These are phyloP conservation scores for Ceratocystis alfenasii DNA, from an alignment of 2,329 filamentous ascomycete species.

Conservation along the genomic window DNA sequence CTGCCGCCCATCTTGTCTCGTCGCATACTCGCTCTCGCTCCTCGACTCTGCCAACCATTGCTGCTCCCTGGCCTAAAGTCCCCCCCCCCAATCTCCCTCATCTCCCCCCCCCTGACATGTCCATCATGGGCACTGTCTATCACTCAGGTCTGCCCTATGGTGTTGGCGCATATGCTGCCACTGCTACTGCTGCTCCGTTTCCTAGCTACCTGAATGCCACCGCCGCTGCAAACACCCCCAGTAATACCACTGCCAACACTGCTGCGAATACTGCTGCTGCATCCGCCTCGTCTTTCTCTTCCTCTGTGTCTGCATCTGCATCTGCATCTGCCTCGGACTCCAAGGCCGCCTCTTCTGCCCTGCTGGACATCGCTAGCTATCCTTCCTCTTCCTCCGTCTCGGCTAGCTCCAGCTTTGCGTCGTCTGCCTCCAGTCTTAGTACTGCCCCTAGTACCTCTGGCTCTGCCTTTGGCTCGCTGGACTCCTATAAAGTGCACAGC, in stretches of 20 bases:
- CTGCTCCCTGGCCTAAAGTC: background rate
- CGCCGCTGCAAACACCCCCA: background rate
- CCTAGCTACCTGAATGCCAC: constrained; percentile 8
- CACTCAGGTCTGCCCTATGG: constrained; percentile 12
- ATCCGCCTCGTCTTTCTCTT: background rate
- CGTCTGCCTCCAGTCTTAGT: background rate
- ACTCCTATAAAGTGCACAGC: background rate
- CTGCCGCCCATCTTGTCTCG: no score
- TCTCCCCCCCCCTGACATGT: background rate
- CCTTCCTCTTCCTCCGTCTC: background rate
- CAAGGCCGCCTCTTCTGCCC: background rate
- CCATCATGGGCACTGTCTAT: constrained; percentile 16
- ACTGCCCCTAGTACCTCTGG: background rate
- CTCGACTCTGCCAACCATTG: background rate
- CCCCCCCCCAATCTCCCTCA: background rate
- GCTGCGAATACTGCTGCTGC: background rate
- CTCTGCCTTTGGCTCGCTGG: background rate
- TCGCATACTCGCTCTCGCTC: background rate
- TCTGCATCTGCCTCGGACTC: background rate
- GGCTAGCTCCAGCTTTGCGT: background rate
- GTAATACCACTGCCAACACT: background rate
- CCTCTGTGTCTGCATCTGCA: background rate
- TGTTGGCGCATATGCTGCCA: constrained; percentile 5
- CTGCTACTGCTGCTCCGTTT: constrained; percentile 2
- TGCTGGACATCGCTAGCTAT: background rate